These are phyloP conservation scores for Metarhizium guizhouense DNA, from an alignment of 2,329 filamentous ascomycete species.

Conservation along the genomic window DNA sequence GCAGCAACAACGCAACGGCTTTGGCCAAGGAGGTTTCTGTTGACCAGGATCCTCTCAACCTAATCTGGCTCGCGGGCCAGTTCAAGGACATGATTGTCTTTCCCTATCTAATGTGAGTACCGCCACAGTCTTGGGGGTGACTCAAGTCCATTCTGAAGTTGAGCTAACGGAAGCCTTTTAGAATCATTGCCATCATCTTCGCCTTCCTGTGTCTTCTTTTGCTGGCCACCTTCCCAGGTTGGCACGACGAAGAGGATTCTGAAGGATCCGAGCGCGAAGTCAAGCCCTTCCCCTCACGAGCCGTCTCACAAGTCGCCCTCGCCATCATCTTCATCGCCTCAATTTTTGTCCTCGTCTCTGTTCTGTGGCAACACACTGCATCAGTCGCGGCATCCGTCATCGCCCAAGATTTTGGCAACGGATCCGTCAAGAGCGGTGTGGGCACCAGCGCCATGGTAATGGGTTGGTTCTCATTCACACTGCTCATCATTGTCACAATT, in stretches of 20 bases:
- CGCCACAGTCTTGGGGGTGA: not conserved
- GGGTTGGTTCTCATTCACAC: conserved; percentile 92
- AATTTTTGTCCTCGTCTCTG: conserved; percentile 65
- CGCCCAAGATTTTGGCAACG: conserved; percentile 86
- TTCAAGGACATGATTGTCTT: conserved; percentile 99
- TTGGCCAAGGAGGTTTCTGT: conserved; percentile 82
- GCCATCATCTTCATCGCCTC: conserved; percentile 80
- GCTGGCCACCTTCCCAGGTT: conserved; percentile 92
- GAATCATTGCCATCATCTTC: conserved; percentile 95
- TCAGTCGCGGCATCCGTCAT: conserved; percentile 92
- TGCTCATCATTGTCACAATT: conserved; percentile 92
- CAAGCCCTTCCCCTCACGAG: conserved; percentile 85
- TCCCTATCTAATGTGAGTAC: conserved; percentile 79
- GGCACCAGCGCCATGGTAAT: conserved; percentile 94
- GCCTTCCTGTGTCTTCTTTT: conserved; percentile 93
- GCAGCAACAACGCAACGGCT: conserved; percentile 93
- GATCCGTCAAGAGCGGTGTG: conserved; percentile 76
- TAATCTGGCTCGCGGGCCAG: conserved; percentile 93
- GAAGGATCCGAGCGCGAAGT: conserved; percentile 79
- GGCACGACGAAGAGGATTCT: conserved; percentile 84
- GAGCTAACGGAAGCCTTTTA: conserved; percentile 22
- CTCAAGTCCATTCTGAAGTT: not conserved
- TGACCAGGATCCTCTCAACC: conserved; percentile 90
- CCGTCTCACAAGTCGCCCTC: conserved; percentile 85
- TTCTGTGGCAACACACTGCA: conserved; percentile 88